Percentiles rank a stretch among this genome's conserved stretches.
Evolutionary conservation across 176 grass and related monocot species (phyloP).

Genomic region (Chrysopogon serrulatus): DNA sequence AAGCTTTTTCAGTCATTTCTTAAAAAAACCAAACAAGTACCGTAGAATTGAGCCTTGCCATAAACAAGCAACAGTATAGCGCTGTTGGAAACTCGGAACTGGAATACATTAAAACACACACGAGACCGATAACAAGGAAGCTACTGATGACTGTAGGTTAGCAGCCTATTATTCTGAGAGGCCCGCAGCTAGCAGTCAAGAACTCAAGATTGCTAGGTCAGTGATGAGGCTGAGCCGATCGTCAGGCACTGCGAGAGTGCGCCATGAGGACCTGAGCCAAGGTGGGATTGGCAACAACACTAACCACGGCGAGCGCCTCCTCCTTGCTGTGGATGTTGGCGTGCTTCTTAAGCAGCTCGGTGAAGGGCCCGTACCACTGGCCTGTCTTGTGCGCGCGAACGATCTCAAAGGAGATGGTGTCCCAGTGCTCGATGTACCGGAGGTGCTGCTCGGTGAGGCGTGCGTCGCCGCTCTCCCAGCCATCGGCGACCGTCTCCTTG

Average conservation of each 20-base stretch:
- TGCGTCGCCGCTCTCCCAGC: neutral
- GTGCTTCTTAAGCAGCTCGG: neutral
- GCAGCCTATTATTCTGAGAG: no score
- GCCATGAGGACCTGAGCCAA: neutral
- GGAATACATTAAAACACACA: no score
- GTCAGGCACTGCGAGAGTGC: neutral
- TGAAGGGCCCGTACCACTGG: neutral
- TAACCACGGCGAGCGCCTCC: neutral
- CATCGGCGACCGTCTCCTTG: neutral
- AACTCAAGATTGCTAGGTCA: no score
- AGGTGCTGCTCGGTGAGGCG: neutral
- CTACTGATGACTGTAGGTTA: no score
- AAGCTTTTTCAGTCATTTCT: no score
- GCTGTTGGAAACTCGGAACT: no score
- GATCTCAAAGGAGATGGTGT: conserved; percentile 8
- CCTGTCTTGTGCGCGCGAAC: neutral
- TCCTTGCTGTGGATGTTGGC: neutral
- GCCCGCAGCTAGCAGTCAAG: no score
- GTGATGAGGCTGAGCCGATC: no score
- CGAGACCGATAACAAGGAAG: no score
- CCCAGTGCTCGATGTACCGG: conserved; percentile 14
- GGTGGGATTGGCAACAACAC: neutral
- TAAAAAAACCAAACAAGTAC: no score
- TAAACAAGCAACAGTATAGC: no score
- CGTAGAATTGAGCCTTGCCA: no score